These are phyloP conservation scores for Ophiobolus disseminans DNA, from an alignment of 2,329 filamentous ascomycete genomes.

Conservation along the genomic window DNA sequence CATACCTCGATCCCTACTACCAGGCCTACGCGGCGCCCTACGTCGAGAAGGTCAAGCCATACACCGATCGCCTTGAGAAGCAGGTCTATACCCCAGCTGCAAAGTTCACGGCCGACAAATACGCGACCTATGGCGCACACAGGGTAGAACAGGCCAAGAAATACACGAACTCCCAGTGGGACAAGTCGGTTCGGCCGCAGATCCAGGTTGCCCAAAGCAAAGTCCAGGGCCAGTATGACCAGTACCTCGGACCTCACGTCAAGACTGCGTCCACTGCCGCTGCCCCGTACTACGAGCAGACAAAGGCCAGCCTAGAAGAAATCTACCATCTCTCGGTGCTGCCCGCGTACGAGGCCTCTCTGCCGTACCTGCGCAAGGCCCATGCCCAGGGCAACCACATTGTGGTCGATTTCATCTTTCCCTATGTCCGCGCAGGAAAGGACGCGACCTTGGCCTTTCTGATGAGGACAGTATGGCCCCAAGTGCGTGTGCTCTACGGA, in stretches of 20 bases:
- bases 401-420: slow-evolving; percentile 72
- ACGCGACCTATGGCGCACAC: slow-evolving; percentile 76
- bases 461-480: slow-evolving; percentile 80
- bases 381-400: slow-evolving; percentile 73
- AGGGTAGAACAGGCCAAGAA: slow-evolving; percentile 70
- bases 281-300: slow-evolving; percentile 75
- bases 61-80: slow-evolving; percentile 65
- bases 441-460: slow-evolving; percentile 74
- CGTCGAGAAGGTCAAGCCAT: slow-evolving; percentile 77
- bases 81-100: slow-evolving; percentile 73
- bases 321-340: slow-evolving; percentile 76
- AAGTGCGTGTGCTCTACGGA: slow-evolving; percentile 78
- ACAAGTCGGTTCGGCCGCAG: slow-evolving; percentile 77
- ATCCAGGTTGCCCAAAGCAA: slow-evolving; percentile 69
- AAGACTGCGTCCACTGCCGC: slow-evolving; percentile 64
- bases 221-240: slow-evolving; percentile 71
- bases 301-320: slow-evolving; percentile 67
- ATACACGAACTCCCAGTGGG: slow-evolving; percentile 77
- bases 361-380: slow-evolving; percentile 74
- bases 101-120: slow-evolving; percentile 66
- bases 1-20: slow-evolving; percentile 86
- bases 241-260: slow-evolving; percentile 76
- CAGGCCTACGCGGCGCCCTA: slow-evolving; percentile 83
- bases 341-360: slow-evolving; percentile 75
- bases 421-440: slow-evolving; percentile 74